A percentile compares a stretch with the other conserved stretches of the same genome.
These are phyloP conservation scores for Aspergillus chevalieri DNA, from an alignment of 2,329 filamentous ascomycete species.

Conservation along the genomic window DNA sequence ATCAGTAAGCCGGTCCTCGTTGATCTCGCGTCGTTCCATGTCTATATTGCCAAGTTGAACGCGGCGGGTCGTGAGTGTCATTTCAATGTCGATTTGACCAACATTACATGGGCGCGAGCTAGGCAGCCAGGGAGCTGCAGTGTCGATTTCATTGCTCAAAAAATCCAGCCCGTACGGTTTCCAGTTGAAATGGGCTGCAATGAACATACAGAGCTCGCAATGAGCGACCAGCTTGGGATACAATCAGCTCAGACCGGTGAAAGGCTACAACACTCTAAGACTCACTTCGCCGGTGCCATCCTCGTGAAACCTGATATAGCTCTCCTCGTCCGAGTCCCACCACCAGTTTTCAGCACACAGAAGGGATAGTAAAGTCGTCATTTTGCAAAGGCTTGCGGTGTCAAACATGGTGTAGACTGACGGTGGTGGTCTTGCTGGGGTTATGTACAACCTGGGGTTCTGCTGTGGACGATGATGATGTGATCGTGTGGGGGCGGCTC, in stretches of 20 bases:
- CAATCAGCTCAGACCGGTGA: background rate
- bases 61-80: background rate
- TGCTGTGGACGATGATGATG: background rate
- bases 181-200: background rate
- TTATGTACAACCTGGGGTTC: background rate
- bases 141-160: background rate
- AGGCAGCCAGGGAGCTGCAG: background rate
- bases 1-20: background rate
- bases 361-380: background rate
- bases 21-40: background rate
- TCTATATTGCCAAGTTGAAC: background rate
- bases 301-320: background rate
- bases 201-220: background rate
- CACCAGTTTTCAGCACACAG: background rate
- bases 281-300: background rate
- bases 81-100: background rate
- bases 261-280: background rate
- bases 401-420: background rate
- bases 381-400: background rate
- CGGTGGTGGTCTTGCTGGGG: background rate
- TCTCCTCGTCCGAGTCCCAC: background rate
- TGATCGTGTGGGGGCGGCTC: background rate
- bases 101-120: background rate
- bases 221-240: background rate
- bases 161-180: background rate